Conservation (phyloP, 768 basidiomycete species). For the Pleurotus ostreatus region DNA sequence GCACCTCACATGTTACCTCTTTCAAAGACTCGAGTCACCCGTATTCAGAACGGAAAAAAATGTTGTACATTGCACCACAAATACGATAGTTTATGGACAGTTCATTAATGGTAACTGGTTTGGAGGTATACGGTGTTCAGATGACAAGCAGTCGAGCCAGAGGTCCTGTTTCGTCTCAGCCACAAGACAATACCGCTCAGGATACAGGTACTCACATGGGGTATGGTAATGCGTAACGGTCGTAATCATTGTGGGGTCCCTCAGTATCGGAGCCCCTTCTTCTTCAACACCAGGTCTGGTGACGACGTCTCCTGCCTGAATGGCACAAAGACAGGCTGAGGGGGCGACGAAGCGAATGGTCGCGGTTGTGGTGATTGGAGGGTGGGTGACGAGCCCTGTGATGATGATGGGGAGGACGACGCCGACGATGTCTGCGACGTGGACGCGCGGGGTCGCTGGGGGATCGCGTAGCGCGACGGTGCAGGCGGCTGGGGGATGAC, state of each 20-base stretch:
- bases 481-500: constrained; percentile 35
- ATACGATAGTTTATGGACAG: background rate
- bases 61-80: background rate
- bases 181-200: too few relatives aligned
- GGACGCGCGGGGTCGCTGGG: constrained; percentile 15
- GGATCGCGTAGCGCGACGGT: constrained; percentile 44
- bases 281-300: constrained; percentile 48
- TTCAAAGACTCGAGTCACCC: too few relatives aligned
- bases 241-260: background rate
- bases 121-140: too few relatives aligned
- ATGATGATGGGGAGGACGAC: constrained; percentile 18
- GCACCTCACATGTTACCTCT: too few relatives aligned
- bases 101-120: too few relatives aligned
- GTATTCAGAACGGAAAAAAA: background rate
- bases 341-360: constrained; percentile 12
- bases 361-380: constrained; percentile 25
- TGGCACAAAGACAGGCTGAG: constrained; percentile 43
- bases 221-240: background rate
- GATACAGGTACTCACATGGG: background rate
- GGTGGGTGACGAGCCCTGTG: constrained; percentile 9
- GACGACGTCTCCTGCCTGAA: constrained; percentile 51
- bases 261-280: constrained; percentile 18
- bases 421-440: constrained; percentile 11
- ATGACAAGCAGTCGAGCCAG: too few relatives aligned
- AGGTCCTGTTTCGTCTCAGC: too few relatives aligned